phyloP scores from a whole-genome alignment of 2,329 filamentous ascomycete genomes.

The Cytospora leucostoma region DNA sequence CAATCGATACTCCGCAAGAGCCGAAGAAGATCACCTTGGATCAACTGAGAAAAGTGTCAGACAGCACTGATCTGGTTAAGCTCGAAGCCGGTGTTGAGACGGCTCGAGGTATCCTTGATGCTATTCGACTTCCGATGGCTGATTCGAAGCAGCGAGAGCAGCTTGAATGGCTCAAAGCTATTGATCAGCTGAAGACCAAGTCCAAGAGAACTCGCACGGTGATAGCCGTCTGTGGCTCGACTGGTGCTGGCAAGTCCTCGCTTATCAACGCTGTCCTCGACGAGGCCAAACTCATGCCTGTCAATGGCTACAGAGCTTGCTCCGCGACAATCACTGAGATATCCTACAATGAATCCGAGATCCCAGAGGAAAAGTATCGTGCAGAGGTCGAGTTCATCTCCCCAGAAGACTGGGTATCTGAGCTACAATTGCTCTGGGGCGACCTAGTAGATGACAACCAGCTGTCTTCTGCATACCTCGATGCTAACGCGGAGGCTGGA shows the following conservation, averaged over 20 bases:
- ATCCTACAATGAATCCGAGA: constrained; percentile 51
- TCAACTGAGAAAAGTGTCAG: background rate
- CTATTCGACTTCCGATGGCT: constrained; percentile 19
- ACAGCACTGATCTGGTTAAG: constrained; percentile 11
- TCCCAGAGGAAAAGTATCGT: constrained; percentile 44
- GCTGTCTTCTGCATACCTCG: constrained; percentile 5
- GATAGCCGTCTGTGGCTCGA: constrained; percentile 62
- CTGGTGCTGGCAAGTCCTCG: constrained; percentile 63
- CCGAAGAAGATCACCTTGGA: constrained; percentile 3
- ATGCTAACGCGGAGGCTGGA: constrained; percentile 38
- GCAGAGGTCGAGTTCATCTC: constrained; percentile 61
- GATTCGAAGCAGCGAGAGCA: constrained; percentile 26
- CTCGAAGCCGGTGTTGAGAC: background rate
- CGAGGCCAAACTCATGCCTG: constrained; percentile 52
- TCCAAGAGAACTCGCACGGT: constrained; percentile 44
- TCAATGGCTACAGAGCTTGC: constrained; percentile 59
- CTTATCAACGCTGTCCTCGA: constrained; percentile 65
- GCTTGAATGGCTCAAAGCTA: constrained; percentile 32
- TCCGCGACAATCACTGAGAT: constrained; percentile 64
- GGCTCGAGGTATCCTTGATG: background rate
- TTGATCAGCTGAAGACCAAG: constrained; percentile 44
- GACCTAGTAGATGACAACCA: constrained; percentile 45
- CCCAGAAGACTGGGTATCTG: constrained; percentile 52
- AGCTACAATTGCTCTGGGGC: constrained; percentile 49
- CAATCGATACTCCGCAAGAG: background rate